phyloP scores from a whole-genome alignment of 1,284 basidiomycete genomes.

The Albatrellus sp. region DNA sequence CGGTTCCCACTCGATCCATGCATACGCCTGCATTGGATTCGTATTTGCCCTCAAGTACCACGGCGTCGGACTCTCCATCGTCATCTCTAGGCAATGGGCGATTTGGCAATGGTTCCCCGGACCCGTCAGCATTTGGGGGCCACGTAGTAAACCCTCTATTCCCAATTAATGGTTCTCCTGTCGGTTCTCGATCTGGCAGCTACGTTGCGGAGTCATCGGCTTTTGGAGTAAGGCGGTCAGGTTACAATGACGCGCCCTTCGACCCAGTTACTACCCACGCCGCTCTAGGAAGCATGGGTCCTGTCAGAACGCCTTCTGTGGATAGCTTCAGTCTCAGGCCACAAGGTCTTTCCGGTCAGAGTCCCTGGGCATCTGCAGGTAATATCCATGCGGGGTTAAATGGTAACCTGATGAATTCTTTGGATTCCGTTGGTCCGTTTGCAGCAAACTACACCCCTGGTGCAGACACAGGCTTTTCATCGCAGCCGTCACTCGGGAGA shows the following conservation, averaged over 20 bases:
- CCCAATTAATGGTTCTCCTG: conserved; percentile 22
- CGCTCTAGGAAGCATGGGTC: conserved; percentile 5
- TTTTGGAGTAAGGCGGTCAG: conserved; percentile 9
- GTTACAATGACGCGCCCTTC: conserved; percentile 9
- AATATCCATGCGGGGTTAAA: conserved; percentile 3
- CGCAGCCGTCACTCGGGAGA: conserved; percentile 7
- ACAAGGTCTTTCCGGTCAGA: conserved; percentile 7
- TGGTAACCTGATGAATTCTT: conserved; percentile 2
- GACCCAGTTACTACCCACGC: conserved; percentile 8
- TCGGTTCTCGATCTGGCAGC: conserved; percentile 15
- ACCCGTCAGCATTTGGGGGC: conserved; percentile 43
- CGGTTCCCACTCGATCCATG: conserved; percentile 45
- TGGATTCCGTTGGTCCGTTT: conserved; percentile 9
- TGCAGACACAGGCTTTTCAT: conserved; percentile 6
- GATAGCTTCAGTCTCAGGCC: conserved; percentile 29
- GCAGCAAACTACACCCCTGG: conserved; percentile 1
- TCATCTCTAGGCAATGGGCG: conserved; percentile 54
- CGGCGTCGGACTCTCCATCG: conserved; percentile 51
- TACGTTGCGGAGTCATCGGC: conserved; percentile 6
- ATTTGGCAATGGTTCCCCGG: conserved; percentile 56
- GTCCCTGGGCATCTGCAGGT: conserved; percentile 8
- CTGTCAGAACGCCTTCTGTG: conserved; percentile 23
- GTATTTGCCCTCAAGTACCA: conserved; percentile 37
- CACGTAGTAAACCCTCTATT: conserved; percentile 27
- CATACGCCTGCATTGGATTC: conserved; percentile 48